Evolutionary conservation across 768 basidiomycete genomes (phyloP).

Genomic region (Auriscalpium orientale): DNA sequence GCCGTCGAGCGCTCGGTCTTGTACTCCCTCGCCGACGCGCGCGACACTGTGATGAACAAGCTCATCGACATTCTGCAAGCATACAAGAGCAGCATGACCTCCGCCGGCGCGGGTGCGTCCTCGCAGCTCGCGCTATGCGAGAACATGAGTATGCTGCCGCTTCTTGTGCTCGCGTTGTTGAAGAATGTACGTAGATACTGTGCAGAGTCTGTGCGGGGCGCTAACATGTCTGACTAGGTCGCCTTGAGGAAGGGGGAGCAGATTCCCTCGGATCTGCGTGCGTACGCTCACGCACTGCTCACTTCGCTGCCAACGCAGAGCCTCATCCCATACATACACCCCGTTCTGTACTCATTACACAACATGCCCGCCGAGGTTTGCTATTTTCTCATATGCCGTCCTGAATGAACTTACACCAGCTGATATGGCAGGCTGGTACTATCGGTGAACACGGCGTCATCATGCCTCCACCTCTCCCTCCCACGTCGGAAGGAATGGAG

Average conservation of each 20-base stretch:
- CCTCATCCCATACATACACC: constrained; percentile 90
- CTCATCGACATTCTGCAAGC: constrained; percentile 77
- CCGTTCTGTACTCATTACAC: constrained; percentile 91
- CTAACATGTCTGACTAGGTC: constrained; percentile 43
- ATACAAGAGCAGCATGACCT: constrained; percentile 96
- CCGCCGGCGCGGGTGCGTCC: constrained; percentile 86
- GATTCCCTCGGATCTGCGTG: constrained; percentile 93
- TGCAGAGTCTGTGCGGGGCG: neutral
- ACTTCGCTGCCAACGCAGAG: constrained; percentile 87
- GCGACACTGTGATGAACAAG: constrained; percentile 78
- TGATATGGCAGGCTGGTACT: constrained; percentile 65
- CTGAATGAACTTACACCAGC: constrained; percentile 6
- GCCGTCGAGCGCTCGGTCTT: constrained; percentile 84
- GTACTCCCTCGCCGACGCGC: constrained; percentile 82
- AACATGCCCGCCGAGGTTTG: constrained; percentile 89
- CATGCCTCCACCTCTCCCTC: constrained; percentile 79
- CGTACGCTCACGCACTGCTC: constrained; percentile 89
- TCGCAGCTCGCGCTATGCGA: constrained; percentile 89
- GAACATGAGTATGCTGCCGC: constrained; percentile 91
- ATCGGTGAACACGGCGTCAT: constrained; percentile 85
- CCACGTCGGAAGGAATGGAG: constrained; percentile 90
- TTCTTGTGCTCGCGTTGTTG: constrained; percentile 80
- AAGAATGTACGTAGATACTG: constrained; percentile 69
- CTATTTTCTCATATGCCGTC: neutral
- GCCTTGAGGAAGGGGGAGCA: constrained; percentile 93